Percentiles rank a stretch among this genome's conserved stretches.
These are phyloP conservation scores for Quercus robur DNA, from an alignment of 306 rosid species.

Conservation along the genomic window DNA sequence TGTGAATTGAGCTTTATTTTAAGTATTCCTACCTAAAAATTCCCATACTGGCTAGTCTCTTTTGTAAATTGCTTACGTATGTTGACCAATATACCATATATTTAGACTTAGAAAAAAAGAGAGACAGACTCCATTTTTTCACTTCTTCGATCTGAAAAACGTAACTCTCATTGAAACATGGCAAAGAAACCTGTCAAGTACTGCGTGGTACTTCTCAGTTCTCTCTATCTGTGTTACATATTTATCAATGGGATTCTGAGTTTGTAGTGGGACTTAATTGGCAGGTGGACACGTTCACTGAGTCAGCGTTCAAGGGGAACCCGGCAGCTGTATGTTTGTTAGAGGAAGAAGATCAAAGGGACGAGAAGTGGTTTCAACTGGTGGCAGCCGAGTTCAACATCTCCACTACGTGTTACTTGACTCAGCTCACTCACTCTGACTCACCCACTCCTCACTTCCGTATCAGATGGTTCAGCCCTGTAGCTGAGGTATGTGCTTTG, in stretches of 20 bases:
- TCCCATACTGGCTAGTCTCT: too few species aligned
- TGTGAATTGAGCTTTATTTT: too few species aligned
- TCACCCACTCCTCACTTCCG: conserved; percentile 39
- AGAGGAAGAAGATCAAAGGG: conserved; percentile 44
- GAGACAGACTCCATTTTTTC: too few species aligned
- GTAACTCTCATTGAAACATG: conserved; percentile 23
- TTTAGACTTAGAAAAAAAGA: too few species aligned
- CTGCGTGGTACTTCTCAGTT: conserved; percentile 38
- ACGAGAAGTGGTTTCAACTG: conserved; percentile 51
- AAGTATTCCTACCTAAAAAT: too few species aligned
- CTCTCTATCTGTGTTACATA: background rate
- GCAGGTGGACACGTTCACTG: conserved; percentile 73
- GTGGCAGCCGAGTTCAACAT: conserved; percentile 63
- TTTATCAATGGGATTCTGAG: background rate
- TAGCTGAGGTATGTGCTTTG: conserved; percentile 42
- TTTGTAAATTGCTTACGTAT: too few species aligned
- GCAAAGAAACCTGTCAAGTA: conserved; percentile 50
- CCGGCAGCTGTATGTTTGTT: conserved; percentile 71
- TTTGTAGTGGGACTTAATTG: background rate
- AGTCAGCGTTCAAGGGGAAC: conserved; percentile 66
- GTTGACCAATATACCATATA: too few species aligned
- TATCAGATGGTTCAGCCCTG: conserved; percentile 84
- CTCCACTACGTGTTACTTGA: conserved; percentile 46
- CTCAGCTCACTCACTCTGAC: conserved; percentile 24
- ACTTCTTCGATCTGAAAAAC: too few species aligned